Percentiles rank a stretch among this genome's conserved stretches.
Conservation (phyloP, 2,329 filamentous ascomycete genomes). For the Penicillium olsonii region DNA sequence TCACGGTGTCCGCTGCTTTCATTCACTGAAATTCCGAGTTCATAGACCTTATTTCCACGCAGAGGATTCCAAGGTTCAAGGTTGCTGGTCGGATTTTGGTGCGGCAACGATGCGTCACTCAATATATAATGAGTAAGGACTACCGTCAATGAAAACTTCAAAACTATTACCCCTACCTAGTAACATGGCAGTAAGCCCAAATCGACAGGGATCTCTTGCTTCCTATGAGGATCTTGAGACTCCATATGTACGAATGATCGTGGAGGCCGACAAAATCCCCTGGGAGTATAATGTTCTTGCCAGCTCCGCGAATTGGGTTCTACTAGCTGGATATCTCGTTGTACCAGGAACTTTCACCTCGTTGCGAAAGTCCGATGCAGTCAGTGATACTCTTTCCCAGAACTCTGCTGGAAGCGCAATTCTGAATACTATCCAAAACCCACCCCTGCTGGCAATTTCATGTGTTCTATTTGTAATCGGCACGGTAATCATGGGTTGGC, state of each 20-base stretch:
- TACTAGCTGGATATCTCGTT: conserved; percentile 53
- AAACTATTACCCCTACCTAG: too few species aligned
- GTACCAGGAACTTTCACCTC: background rate
- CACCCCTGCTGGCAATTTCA: conserved; percentile 47
- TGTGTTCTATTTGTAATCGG: conserved; percentile 48
- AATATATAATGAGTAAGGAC: too few species aligned
- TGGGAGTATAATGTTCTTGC: conserved; percentile 52
- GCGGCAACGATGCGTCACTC: too few species aligned
- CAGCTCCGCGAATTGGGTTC: conserved; percentile 49
- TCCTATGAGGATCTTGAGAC: too few species aligned
- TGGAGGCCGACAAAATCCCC: conserved; percentile 50
- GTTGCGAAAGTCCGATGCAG: conserved; percentile 20
- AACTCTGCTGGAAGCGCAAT: conserved; percentile 33
- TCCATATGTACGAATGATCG: conserved; percentile 49
- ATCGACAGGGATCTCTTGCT: too few species aligned
- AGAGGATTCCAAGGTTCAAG: too few species aligned
- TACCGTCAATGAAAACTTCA: too few species aligned
- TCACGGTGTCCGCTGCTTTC: too few species aligned
- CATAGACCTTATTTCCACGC: too few species aligned
- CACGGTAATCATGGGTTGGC: conserved; percentile 42
- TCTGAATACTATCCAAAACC: conserved; percentile 34
- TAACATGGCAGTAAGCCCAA: too few species aligned
- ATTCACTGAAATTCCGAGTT: too few species aligned
- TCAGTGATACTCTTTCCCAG: conserved; percentile 29
- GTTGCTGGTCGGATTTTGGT: too few species aligned